phyloP scores from a whole-genome alignment of 2,329 filamentous ascomycete genomes.

The Lecanoromycetidae sp. region DNA sequence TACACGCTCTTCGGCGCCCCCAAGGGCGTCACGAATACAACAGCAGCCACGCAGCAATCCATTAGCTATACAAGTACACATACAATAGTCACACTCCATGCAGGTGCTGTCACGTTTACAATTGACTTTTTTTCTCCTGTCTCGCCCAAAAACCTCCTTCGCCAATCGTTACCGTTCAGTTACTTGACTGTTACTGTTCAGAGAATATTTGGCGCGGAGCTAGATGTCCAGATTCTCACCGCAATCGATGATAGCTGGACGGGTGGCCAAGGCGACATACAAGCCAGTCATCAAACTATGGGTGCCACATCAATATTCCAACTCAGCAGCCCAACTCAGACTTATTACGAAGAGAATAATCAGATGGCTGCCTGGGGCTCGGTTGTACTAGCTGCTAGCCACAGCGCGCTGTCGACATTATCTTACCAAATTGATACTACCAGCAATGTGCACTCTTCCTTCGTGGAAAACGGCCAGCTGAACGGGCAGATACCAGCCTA shows the following conservation, averaged over 20 bases:
- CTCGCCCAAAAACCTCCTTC: constrained; percentile 30
- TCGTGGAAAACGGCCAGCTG: constrained; percentile 25
- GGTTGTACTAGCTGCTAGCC: constrained; percentile 29
- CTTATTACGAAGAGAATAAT: constrained; percentile 28
- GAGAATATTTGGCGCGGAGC: constrained; percentile 17
- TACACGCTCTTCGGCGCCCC: constrained; percentile 34
- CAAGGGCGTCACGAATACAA: constrained; percentile 20
- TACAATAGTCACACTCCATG: constrained; percentile 29
- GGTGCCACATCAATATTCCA: constrained; percentile 25
- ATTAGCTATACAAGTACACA: constrained; percentile 34
- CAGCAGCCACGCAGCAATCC: constrained; percentile 25
- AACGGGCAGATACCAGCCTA: constrained; percentile 21
- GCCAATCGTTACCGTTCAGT: constrained; percentile 35
- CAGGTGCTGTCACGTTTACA: constrained; percentile 26
- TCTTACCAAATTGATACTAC: constrained; percentile 25
- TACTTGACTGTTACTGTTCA: constrained; percentile 30
- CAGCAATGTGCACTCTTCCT: constrained; percentile 23
- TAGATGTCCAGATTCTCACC: constrained; percentile 31
- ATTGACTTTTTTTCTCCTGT: constrained; percentile 37
- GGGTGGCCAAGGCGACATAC: constrained; percentile 24
- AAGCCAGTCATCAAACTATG: constrained; percentile 20
- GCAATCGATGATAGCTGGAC: constrained; percentile 35
- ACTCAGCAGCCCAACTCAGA: constrained; percentile 25
- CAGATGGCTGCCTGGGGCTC: constrained; percentile 33
- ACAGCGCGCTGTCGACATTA: constrained; percentile 21